Evolutionary conservation across 257 asterid species (phyloP).

Genomic region (Schizonepeta tenuifolia): DNA sequence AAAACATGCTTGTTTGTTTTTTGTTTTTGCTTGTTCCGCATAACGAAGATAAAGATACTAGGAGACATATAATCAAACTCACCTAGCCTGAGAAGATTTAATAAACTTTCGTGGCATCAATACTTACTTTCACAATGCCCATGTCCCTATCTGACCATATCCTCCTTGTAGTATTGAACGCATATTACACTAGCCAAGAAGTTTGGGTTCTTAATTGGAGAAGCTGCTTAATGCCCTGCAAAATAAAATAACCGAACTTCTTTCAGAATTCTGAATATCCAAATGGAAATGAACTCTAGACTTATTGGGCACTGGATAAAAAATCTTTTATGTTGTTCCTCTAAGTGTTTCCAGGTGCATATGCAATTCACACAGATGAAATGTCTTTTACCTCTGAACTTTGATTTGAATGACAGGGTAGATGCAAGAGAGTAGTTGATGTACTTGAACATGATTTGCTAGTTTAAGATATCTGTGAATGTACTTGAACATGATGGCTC

Average conservation of each 20-base stretch:
- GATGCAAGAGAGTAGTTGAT: no score
- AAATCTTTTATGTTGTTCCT: not conserved
- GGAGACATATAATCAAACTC: not conserved
- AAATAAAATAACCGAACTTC: not conserved
- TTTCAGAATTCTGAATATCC: not conserved
- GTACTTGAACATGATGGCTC: not conserved
- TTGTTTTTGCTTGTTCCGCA: no score
- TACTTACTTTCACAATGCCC: not conserved
- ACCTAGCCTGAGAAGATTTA: not conserved
- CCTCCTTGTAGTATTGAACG: not conserved
- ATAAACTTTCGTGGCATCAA: not conserved
- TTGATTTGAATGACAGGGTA: not conserved
- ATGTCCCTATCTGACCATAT: not conserved
- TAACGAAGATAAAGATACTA: not conserved
- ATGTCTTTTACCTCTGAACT: slow-evolving; percentile 14
- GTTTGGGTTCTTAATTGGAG: not conserved
- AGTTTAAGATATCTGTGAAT: not conserved
- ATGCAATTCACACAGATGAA: not conserved
- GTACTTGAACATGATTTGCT: not conserved
- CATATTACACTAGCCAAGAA: not conserved
- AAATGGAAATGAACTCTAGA: not conserved
- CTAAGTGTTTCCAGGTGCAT: not conserved
- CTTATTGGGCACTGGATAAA: not conserved
- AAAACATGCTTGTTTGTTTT: not conserved
- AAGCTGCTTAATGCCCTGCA: not conserved